These are phyloP conservation scores for Monilinia aucupariae DNA, from an alignment of 2,329 filamentous ascomycete species.

Conservation along the genomic window DNA sequence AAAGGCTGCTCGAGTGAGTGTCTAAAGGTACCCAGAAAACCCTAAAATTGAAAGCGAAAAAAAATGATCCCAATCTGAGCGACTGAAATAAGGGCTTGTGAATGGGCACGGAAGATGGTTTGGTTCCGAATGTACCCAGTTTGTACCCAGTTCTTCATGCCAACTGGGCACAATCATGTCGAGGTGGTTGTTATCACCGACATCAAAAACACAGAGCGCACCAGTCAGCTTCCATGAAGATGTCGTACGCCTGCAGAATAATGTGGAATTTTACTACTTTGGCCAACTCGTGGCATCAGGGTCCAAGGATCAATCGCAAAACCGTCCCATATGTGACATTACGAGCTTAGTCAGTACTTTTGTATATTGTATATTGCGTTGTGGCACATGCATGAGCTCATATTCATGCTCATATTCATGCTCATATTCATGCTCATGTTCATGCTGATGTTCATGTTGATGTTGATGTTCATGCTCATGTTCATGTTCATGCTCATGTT, in stretches of 20 bases:
- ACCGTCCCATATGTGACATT: neutral
- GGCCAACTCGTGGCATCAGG: conserved; percentile 7
- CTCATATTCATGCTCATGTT: neutral
- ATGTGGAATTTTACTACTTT: conserved; percentile 7
- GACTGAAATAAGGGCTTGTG: neutral
- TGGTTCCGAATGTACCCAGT: neutral
- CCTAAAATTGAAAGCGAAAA: neutral
- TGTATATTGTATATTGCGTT: neutral
- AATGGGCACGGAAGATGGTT: neutral
- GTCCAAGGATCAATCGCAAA: neutral
- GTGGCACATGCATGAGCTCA: neutral
- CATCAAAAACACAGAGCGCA: neutral
- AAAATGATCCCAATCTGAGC: neutral
- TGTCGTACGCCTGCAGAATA: conserved; percentile 9
- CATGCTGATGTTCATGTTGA: too few relatives aligned
- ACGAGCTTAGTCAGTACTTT: neutral
- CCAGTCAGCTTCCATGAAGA: conserved; percentile 2
- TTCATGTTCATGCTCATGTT: neutral
- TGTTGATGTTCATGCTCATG: too few relatives aligned
- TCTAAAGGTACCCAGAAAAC: neutral
- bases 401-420: too few relatives aligned
- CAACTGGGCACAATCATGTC: conserved; percentile 7
- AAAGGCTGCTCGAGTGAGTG: neutral
- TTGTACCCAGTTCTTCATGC: neutral
- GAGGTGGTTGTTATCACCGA: neutral